Base-by-base conservation (phyloP, 345 rosid species). In the Sisymbrium irio region DNA sequence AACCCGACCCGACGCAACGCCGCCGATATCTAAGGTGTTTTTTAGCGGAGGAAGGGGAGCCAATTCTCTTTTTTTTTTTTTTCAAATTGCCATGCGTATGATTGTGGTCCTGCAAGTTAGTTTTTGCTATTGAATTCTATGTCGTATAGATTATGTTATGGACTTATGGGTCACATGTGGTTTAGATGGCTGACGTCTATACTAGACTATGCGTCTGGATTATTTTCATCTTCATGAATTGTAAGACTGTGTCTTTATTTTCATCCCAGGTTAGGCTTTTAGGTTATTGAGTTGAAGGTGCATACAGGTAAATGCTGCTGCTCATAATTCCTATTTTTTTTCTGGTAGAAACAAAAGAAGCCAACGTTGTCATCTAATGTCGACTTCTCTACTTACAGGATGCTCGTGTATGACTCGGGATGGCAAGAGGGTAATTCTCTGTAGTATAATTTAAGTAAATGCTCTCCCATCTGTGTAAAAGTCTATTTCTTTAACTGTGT, bases 251-350 rank as follows among this genome's bases (percentile, higher is more conserved):
- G 73, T 55, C 20, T 47, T 11, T 46, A 20, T 65, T 36, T 58
- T 28, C 0, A 6, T n/a, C n/a, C n/a, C 36, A 93, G 97, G 92
- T 89, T 25, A 89, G 97, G 71, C 62, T 93, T 83, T 90, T 93
- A 45, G 98, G 98, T 4, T 93, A 90, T 59, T 90, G 98, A 54
- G 98, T 91, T 36, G 98, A 93, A 86, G 98, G 98, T 76, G 95
- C 97, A 77, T 93, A 90, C 57, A 87, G 97, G 98, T 93, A 82
- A 39, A 20, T 15, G 1, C 7, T 6, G 30, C 3, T 73, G 50
- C 6, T 54, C 12, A 15, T n/a, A 32, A 5, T 36, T 54, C 33
- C 1, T 6, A n/a, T n/a, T 35, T 35, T 35, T 35, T 7, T 35
- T 35, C 12, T 4, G 37, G 25, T 55, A 11, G 35, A 9, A 32